Evolutionary conservation across 306 rosid genomes (phyloP).

Genomic region (Pachyrhizus erosus): DNA sequence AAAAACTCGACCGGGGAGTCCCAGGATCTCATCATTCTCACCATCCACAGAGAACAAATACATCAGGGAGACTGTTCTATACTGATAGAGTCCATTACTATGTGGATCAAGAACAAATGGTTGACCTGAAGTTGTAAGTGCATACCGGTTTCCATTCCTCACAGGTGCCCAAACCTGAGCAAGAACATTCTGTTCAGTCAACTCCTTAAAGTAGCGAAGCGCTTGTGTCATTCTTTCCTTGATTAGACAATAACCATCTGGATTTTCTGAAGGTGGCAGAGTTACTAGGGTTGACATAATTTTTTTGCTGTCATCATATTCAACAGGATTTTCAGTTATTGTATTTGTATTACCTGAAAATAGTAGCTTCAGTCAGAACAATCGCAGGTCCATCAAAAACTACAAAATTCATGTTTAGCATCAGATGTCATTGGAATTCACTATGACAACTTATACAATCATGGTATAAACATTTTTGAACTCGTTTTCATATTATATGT

Average conservation of each 20-base stretch:
- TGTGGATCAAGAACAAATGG: conserved; percentile 82
- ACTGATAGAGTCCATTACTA: conserved; percentile 77
- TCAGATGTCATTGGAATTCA: not conserved
- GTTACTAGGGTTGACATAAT: conserved; percentile 44
- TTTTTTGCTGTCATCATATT: conserved; percentile 46
- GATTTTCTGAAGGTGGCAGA: conserved; percentile 49
- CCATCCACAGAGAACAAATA: conserved; percentile 75
- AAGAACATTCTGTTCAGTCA: conserved; percentile 70
- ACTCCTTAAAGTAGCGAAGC: conserved; percentile 72
- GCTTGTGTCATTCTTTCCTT: conserved; percentile 94
- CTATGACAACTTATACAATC: not conserved
- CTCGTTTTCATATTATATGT: not conserved
- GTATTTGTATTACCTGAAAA: conserved; percentile 57
- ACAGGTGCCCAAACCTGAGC: conserved; percentile 97
- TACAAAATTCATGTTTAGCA: conserved; percentile 27
- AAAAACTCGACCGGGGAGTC: conserved; percentile 93
- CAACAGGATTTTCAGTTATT: conserved; percentile 47
- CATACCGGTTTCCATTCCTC: conserved; percentile 56
- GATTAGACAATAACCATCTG: conserved; percentile 58
- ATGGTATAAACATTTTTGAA: not conserved
- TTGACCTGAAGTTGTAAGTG: conserved; percentile 86
- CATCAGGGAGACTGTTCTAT: conserved; percentile 67
- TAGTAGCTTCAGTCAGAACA: conserved; percentile 48
- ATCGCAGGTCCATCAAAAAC: conserved; percentile 29
- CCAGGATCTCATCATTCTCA: conserved; percentile 62